These are phyloP conservation scores for Pseudogymnoascus sp. DNA, from an alignment of 2,329 filamentous ascomycete species.

Conservation along the genomic window DNA sequence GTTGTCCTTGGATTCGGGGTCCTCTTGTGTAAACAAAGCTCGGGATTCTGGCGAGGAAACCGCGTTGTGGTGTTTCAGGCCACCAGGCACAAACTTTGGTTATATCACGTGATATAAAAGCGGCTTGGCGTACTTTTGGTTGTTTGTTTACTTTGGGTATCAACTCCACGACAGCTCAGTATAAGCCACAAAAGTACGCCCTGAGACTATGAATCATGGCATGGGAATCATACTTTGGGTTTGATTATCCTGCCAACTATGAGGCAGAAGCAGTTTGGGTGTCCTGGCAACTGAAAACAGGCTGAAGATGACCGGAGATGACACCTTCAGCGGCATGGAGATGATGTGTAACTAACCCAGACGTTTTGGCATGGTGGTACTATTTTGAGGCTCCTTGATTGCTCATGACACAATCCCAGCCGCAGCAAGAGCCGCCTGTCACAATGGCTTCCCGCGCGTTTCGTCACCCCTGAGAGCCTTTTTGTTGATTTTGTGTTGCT, in stretches of 20 bases:
- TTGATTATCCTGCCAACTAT: background rate
- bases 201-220: background rate
- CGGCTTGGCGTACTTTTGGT: background rate
- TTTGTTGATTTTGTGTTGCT: background rate
- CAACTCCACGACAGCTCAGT: background rate
- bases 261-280: background rate
- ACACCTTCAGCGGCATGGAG: background rate
- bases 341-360: background rate
- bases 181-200: background rate
- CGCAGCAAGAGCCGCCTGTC: background rate
- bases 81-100: background rate
- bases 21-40: slow-evolving; percentile 6
- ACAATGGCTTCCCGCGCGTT: background rate
- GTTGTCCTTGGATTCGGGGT: slow-evolving; percentile 2
- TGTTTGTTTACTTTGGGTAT: background rate
- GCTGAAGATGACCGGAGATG: background rate
- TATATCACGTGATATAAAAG: background rate
- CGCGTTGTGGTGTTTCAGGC: slow-evolving; percentile 5
- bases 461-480: background rate
- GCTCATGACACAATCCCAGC: background rate
- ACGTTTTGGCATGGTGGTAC: background rate
- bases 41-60: slow-evolving; percentile 1
- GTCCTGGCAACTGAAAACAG: background rate
- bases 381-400: slow-evolving; percentile 7
- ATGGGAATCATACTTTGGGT: background rate